Evolutionary conservation across 768 basidiomycete genomes (phyloP), one percentile per base, ranked within the genome.

Genomic region (Lentinus tigrinus): DNA sequence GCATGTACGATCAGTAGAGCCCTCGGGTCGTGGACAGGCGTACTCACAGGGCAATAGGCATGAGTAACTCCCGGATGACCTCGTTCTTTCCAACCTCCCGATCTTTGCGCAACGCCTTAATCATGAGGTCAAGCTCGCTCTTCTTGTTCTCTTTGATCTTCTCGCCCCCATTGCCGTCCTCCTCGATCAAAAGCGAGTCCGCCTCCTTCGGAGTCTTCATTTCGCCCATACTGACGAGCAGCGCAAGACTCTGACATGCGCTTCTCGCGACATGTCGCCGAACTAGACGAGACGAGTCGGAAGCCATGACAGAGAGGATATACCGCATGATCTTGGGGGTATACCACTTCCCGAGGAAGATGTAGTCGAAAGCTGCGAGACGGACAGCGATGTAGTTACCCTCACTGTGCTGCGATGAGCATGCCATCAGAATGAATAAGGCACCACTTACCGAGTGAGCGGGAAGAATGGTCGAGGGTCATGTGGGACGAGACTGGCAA

Each of bases 341-440:
- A 70, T 93, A 88, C 93, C 94, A 89, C 74, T 93, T 88, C 56
- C 89, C 89, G 70, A 94, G 75, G 78, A 96, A 88, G 10, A 98
- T 80, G 34, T 93, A 91, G 72, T 99, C 97, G 65, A 99, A 97
- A 3, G 97, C 96, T 4, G 91, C 87, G 44, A 93, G 82, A 46
- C 97, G 88, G 44, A 99, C 91, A 68, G 92, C 89, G 2, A 88
- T 88, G 65, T 89, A 94, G 69, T 98, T 97, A 39, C 96, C 97
- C 74, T 97, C 94, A 24, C 95, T 95, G 63, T 26, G 58, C 54
- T 37, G 17, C 44, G 46, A 57, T 65, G n/a, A 67, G 61, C 10
- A 52, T 16, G 54, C 19, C 19, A n/a, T 38, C 54, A 40, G 24
- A 21, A 47, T 10, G 13, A 19, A 36, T 1, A 19, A 23, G 43